A percentile compares a stretch with the other conserved stretches of the same genome.
phyloP scores from a whole-genome alignment of 768 basidiomycete species.

The Rhizopogon vesiculosus region DNA sequence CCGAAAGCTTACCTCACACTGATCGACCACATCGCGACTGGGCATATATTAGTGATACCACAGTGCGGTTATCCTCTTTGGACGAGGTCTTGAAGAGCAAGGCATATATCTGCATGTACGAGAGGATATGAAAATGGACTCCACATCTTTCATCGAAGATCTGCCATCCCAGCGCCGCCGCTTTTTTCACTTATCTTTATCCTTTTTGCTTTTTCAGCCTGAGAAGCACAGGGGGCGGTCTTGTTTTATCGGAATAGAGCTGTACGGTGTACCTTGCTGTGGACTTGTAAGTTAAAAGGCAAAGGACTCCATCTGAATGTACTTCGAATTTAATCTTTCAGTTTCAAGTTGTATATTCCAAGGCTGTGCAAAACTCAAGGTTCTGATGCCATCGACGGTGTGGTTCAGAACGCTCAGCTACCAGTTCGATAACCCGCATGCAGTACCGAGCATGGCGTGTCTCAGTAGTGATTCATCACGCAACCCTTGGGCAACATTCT shows the following conservation, averaged over 20 bases:
- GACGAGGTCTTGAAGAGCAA: conserved; percentile 90
- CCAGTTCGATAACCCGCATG: too few relatives aligned
- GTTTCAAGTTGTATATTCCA: too few relatives aligned
- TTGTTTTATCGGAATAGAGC: neutral
- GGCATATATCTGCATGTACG: conserved; percentile 94
- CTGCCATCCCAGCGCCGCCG: neutral
- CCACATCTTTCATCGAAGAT: neutral
- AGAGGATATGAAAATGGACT: conserved; percentile 45
- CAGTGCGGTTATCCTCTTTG: conserved; percentile 72
- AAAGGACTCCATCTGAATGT: neutral
- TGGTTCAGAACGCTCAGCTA: too few relatives aligned
- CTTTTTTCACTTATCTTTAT: neutral
- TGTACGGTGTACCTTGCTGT: neutral
- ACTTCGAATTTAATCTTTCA: too few relatives aligned
- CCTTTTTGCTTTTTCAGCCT: neutral
- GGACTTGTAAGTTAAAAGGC: neutral
- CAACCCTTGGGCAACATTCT: too few relatives aligned
- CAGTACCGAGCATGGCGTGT: too few relatives aligned
- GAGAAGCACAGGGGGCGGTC: neutral
- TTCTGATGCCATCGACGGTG: neutral
- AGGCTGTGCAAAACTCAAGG: neutral
- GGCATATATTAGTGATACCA: conserved; percentile 90
- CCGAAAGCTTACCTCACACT: conserved; percentile 7
- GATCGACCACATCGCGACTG: conserved; percentile 48
- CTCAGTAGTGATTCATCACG: too few relatives aligned